Conservation (phyloP, 2,329 filamentous ascomycete species). For the Colletotrichum falcatum region DNA sequence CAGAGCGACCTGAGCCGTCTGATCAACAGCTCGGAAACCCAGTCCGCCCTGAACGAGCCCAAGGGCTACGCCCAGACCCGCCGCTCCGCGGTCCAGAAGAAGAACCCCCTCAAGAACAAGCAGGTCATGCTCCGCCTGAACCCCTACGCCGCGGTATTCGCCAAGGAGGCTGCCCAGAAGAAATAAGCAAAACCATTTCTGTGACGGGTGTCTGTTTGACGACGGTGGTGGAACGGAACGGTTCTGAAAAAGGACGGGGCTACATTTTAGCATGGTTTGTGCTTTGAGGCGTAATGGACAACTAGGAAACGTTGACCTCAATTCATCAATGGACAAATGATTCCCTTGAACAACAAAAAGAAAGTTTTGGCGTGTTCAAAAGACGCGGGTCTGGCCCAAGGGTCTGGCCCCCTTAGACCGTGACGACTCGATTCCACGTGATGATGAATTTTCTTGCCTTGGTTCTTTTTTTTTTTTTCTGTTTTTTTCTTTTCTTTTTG, state of each 20-base stretch:
- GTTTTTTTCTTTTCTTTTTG: constrained; percentile 5
- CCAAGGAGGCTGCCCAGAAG: constrained; percentile 76
- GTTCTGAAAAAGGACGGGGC: constrained; percentile 41
- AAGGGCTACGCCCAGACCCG: constrained; percentile 92
- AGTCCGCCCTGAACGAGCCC: constrained; percentile 92
- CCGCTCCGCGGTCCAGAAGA: constrained; percentile 95
- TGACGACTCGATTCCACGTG: constrained; percentile 37
- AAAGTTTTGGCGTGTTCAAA: constrained; percentile 8
- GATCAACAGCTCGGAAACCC: constrained; percentile 99
- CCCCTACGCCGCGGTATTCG: constrained; percentile 93
- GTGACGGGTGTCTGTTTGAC: constrained; percentile 31
- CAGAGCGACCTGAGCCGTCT: constrained; percentile 97
- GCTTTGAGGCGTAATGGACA: constrained; percentile 43
- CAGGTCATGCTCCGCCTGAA: constrained; percentile 98
- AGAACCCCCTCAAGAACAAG: constrained; percentile 99
- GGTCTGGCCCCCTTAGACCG: constrained; percentile 33
- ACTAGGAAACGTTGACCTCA: constrained; percentile 44
- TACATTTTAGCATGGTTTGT: constrained; percentile 43
- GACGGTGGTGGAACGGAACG: constrained; percentile 32
- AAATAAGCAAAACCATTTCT: constrained; percentile 29
- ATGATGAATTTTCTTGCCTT: constrained; percentile 34
- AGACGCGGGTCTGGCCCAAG: background rate
- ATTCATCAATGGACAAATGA: constrained; percentile 44
- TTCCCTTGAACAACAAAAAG: constrained; percentile 38
- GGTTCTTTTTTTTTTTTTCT: no score